A percentile compares a stretch with the other conserved stretches of the same genome.
phyloP scores from a whole-genome alignment of 805 yeast species.

The Saturnispora silvae region DNA sequence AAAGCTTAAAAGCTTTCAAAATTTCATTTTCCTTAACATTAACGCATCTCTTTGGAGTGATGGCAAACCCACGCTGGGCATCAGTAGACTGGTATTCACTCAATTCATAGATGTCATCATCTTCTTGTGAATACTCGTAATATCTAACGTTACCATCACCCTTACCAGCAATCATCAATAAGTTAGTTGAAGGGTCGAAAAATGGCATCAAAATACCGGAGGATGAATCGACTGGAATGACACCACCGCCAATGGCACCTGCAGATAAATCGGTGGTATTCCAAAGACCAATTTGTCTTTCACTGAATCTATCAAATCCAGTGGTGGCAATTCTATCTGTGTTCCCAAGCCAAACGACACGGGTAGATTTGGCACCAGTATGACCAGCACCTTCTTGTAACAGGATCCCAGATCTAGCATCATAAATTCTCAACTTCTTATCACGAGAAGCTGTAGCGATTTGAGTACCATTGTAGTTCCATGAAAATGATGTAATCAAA shows the following conservation, averaged over 20 bases:
- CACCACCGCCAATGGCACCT: slow-evolving; percentile 91
- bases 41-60: slow-evolving; percentile 75
- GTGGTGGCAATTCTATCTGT: slow-evolving; percentile 81
- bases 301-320: slow-evolving; percentile 86
- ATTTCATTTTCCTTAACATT: slow-evolving; percentile 79
- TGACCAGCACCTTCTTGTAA: slow-evolving; percentile 84
- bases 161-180: slow-evolving; percentile 87
- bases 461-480: slow-evolving; percentile 80
- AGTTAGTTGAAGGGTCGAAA: slow-evolving; percentile 69
- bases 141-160: slow-evolving; percentile 97
- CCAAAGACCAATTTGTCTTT: slow-evolving; percentile 95
- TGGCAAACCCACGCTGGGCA: slow-evolving; percentile 93
- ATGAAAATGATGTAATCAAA: slow-evolving; percentile 84
- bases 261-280: slow-evolving; percentile 58
- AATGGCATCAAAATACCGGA: slow-evolving; percentile 92
- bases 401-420: slow-evolving; percentile 62
- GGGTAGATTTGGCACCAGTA: slow-evolving; percentile 81
- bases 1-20: slow-evolving; percentile 73
- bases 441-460: slow-evolving; percentile 88
- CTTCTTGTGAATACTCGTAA: slow-evolving; percentile 58
- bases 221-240: slow-evolving; percentile 74
- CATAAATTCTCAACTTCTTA: slow-evolving; percentile 86
- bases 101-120: slow-evolving; percentile 71
- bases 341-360: slow-evolving; percentile 87
- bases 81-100: slow-evolving; percentile 86